Evolutionary conservation across 148 eudicot species (phyloP), one percentile per base, ranked within the genome.

Genomic region (Rheum nobile): DNA sequence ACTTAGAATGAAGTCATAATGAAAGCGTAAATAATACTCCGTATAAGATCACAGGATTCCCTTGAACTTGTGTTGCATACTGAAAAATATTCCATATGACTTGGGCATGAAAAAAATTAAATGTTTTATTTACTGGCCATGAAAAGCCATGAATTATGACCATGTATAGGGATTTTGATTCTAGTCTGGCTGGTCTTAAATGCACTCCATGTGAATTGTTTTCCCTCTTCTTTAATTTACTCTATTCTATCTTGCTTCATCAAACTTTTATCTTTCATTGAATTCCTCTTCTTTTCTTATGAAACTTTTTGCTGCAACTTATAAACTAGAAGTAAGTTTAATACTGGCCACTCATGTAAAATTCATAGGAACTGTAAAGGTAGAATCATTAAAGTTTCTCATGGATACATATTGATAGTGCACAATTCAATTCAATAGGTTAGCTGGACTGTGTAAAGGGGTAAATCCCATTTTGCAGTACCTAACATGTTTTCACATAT

Each of bases 331-430:
- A 59, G 34, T 59, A 59, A 59, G 67, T 59, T 59, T 59, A 59
- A 59, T 28, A 28, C 67, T 59, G 67, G 26, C 67, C 67, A 59
- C 67, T 59, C 67, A 59, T 59, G 67, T 59, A 59, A 59, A 59
- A 59, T 59, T 59, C 67, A 29, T 59, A 59, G 67, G 67, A 59
- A 31, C 67, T 59, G 67, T 59, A 29, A 59, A 59, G 67, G 67
- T 59, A 11, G 67, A 59, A 59, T 28, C 35, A 59, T 28, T 59
- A 28, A 59, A 29, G 67, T 3, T 54, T 59, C 12, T 29, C 67
- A 59, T 59, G 67, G 35, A 28, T 28, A 29, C 17, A 44, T 8
- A 54, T 54, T 2, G 29, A 22, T 22, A 22, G 24, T 54, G 29
- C 61, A 54, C 29, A 26, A 59, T 59, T 28, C 35, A 59, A 59